phyloP scores from a whole-genome alignment of 371 early-diverging fungal genomes.

The Amoeboradix gromovi region DNA sequence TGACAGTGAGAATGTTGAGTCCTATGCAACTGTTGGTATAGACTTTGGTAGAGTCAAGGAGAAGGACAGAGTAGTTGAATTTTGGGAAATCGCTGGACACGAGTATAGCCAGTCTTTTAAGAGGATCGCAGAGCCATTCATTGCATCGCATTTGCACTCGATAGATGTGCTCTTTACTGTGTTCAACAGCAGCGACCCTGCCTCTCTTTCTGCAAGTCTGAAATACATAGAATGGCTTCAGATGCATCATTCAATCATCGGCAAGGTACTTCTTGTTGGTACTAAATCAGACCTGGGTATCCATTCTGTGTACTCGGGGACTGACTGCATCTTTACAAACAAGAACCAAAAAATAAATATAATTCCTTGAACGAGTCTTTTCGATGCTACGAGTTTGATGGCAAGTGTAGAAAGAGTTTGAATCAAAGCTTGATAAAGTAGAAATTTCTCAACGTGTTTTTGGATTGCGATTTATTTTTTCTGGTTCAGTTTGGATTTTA shows the following conservation, averaged over 20 bases:
- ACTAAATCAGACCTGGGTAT: not conserved
- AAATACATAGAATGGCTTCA: not conserved
- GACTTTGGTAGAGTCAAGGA: not conserved
- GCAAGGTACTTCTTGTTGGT: not conserved
- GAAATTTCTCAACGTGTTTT: too few relatives aligned
- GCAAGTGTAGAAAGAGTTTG: too few relatives aligned
- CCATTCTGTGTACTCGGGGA: not conserved
- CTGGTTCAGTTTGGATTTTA: too few relatives aligned
- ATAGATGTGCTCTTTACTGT: not conserved
- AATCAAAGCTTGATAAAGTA: too few relatives aligned
- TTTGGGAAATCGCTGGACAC: not conserved
- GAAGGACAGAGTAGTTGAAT: not conserved
- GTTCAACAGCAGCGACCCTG: not conserved
- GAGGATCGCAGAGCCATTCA: not conserved
- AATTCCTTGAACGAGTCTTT: too few relatives aligned
- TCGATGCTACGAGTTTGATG: too few relatives aligned
- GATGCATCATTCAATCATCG: not conserved
- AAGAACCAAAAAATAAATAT: not conserved
- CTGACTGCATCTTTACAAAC: not conserved
- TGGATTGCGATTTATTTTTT: too few relatives aligned
- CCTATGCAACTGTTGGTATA: not conserved
- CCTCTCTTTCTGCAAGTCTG: not conserved
- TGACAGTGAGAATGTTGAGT: not conserved
- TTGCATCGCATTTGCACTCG: not conserved
- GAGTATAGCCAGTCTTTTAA: not conserved